Evolutionary conservation across 108 stramenopile species (phyloP), one percentile per base, ranked within the genome.

Genomic region (Craspedostauros australis): DNA sequence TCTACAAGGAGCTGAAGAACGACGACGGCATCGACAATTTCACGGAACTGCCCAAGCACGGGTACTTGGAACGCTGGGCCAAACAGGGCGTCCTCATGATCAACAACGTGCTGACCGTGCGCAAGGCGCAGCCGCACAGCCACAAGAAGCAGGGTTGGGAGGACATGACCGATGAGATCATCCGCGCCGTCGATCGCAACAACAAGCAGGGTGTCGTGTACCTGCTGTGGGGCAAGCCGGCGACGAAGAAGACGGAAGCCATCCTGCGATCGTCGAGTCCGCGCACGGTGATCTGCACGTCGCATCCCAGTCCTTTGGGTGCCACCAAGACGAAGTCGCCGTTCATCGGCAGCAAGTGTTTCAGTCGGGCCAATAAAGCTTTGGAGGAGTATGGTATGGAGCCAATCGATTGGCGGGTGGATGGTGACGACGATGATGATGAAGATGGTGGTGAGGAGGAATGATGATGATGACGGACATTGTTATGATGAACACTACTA

Each of bases 211-310:
- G 84, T n/a, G 71, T 96, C 4, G 99, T 98, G 1, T 99, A 95
- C 56, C 38, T 99, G 29, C 68, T 98, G 27, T 99, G 99, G 99
- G 99, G 99, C 1, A 96, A 93, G 66, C 96, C 95, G 2, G 96
- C 97, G 18, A 72, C 82, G 33, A 54, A 53, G 36, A 91, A 94
- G 67, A 66, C 66, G 2, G 45, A 70, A 52, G 64, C 70, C 9
- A 73, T 88, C 41, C 29, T 89, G 9, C 47, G 55, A 40, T 49
- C 26, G 12, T 18, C 54, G 19, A 22, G 46, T 4, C 36, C 29
- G 5, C 86, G 86, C 48, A 47, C 51, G n/a, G 70, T 97, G 7
- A 91, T 96, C 48, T 60, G 38, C 21, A 82, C 82, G 24, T 78
- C 81, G 32, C 96, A 97, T 64, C 96, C 96, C 2, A 83, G 80